Conservation (phyloP, 2,329 filamentous ascomycete species). For the Calonectria montana region DNA sequence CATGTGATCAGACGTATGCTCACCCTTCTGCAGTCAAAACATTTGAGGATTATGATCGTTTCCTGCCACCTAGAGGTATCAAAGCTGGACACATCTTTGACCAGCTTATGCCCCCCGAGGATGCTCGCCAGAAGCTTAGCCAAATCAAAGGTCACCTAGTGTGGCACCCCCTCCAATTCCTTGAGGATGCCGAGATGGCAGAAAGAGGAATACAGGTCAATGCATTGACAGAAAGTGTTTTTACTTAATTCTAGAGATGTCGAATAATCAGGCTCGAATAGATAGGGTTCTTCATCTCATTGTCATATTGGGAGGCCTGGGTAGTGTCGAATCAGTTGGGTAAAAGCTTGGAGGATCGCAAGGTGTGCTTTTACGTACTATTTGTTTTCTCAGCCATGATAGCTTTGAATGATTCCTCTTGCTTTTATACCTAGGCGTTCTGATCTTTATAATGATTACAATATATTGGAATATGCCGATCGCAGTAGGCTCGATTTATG, state of each 20-base stretch:
- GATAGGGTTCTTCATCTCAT: too few species aligned
- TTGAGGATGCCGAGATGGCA: conserved; percentile 88
- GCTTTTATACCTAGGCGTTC: not conserved
- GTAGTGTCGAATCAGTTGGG: not conserved
- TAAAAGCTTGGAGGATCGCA: not conserved
- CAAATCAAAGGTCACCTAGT: conserved; percentile 89
- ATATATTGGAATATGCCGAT: too few species aligned
- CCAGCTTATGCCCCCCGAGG: conserved; percentile 76
- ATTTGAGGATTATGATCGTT: conserved; percentile 90
- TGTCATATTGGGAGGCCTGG: not conserved
- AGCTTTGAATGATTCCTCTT: not conserved
- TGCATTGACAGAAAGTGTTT: conserved; percentile 86
- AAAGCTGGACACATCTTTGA: conserved; percentile 92
- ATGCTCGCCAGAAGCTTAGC: conserved; percentile 81
- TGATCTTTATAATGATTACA: not conserved
- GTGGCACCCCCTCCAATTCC: conserved; percentile 93
- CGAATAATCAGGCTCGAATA: not conserved
- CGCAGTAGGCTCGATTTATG: too few species aligned
- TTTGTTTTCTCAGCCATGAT: not conserved
- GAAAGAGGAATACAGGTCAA: conserved; percentile 91
- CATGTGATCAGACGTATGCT: conserved; percentile 7
- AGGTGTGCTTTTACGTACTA: not conserved
- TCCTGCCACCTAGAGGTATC: conserved; percentile 75
- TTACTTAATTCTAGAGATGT: conserved; percentile 62
- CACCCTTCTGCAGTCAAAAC: conserved; percentile 71